Conservation (phyloP, 1,284 basidiomycete genomes). For the Leccinum griseonigrum region DNA sequence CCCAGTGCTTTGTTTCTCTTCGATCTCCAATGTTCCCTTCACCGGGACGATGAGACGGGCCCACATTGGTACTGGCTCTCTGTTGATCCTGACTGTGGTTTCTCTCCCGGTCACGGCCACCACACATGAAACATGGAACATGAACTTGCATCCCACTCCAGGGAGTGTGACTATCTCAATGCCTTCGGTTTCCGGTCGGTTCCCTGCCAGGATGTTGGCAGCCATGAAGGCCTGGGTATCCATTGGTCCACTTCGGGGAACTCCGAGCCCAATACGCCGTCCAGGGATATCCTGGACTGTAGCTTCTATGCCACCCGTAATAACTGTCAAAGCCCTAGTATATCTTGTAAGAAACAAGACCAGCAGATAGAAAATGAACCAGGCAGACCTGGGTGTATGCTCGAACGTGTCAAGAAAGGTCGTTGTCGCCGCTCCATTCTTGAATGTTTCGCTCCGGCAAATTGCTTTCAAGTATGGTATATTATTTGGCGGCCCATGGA, state of each 20-base stretch:
- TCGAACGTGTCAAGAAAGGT: conserved; percentile 50
- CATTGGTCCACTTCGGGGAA: conserved; percentile 69
- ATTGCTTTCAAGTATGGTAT: conserved; percentile 50
- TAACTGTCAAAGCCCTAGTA: conserved; percentile 51
- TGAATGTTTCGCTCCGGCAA: conserved; percentile 41
- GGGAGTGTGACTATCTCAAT: conserved; percentile 53
- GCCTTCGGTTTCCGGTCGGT: conserved; percentile 50
- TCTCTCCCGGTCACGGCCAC: conserved; percentile 59
- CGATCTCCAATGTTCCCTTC: conserved; percentile 43
- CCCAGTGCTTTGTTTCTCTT: conserved; percentile 32
- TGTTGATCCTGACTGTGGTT: conserved; percentile 44
- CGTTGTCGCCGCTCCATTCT: conserved; percentile 51
- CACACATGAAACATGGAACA: conserved; percentile 50
- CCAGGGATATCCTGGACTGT: conserved; percentile 68
- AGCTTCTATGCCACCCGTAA: conserved; percentile 57
- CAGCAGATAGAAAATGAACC: not conserved
- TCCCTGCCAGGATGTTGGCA: conserved; percentile 64
- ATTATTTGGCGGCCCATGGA: conserved; percentile 57
- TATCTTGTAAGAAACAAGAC: conserved; percentile 6
- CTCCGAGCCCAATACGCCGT: conserved; percentile 54
- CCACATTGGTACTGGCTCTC: conserved; percentile 46
- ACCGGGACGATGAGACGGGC: conserved; percentile 45
- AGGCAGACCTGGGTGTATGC: conserved; percentile 41
- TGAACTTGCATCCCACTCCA: conserved; percentile 36
- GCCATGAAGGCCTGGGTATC: conserved; percentile 58